These are phyloP conservation scores for Plantago major DNA, from an alignment of 257 asterid genomes.

Conservation along the genomic window DNA sequence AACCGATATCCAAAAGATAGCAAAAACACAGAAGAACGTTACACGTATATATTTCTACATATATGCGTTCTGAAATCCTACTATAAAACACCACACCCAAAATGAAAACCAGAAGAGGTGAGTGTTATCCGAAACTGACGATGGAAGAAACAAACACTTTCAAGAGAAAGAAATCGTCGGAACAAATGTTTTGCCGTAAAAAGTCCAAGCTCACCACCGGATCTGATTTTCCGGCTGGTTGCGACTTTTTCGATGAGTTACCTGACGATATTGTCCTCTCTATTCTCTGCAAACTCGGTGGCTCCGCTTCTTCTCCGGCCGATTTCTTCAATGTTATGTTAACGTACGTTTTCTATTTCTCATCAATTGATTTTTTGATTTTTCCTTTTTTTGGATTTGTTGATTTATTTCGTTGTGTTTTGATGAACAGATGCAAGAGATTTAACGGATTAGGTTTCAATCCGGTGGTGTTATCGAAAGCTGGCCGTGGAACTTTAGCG, in stretches of 20 bases:
- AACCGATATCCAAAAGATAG: neutral
- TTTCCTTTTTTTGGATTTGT: neutral
- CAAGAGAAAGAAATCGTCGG: constrained; percentile 30
- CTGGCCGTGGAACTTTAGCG: constrained; percentile 51
- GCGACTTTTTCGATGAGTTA: constrained; percentile 55
- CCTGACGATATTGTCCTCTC: constrained; percentile 72
- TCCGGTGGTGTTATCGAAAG: constrained; percentile 64
- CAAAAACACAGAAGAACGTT: constrained; percentile 5
- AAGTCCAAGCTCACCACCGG: constrained; percentile 29
- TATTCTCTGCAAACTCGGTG: constrained; percentile 53
- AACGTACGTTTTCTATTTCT: constrained; percentile 39
- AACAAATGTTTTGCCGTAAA: constrained; percentile 27
- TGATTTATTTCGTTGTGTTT: neutral
- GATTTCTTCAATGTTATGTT: constrained; percentile 57
- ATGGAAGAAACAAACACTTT: neutral
- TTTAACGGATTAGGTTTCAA: constrained; percentile 61
- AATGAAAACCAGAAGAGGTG: constrained; percentile 60
- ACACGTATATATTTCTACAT: neutral
- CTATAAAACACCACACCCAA: neutral
- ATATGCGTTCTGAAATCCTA: no score
- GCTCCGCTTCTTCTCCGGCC: constrained; percentile 53
- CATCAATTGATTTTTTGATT: neutral
- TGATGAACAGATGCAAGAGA: constrained; percentile 67
- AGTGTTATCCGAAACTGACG: constrained; percentile 42
- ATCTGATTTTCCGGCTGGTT: constrained; percentile 3